These are phyloP conservation scores for Zizania latifolia DNA, from an alignment of 176 grass and related monocot species.

Conservation along the genomic window DNA sequence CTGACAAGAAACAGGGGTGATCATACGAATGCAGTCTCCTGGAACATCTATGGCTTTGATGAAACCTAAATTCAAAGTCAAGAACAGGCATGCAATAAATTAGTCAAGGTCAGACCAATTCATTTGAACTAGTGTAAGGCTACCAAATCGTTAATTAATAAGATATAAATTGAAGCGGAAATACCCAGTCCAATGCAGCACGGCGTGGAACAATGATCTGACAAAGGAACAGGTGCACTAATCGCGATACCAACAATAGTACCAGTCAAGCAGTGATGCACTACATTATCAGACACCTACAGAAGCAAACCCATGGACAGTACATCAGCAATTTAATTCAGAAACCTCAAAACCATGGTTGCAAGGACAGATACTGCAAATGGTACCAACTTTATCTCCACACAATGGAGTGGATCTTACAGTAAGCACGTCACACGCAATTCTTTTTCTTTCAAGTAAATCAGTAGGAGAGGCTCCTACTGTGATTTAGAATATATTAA, in stretches of 20 bases:
- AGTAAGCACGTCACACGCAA: not conserved
- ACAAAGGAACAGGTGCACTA: constrained; percentile 29
- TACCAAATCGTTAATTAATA: not conserved
- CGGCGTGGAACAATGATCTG: constrained; percentile 33
- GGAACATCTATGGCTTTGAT: constrained; percentile 39
- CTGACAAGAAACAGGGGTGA: constrained; percentile 32
- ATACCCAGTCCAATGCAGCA: constrained; percentile 65
- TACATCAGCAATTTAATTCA: not conserved
- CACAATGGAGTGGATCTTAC: not conserved
- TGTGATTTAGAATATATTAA: too few species aligned
- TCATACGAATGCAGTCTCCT: constrained; percentile 30
- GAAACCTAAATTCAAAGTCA: constrained; percentile 28
- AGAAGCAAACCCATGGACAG: constrained; percentile 1
- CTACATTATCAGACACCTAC: constrained; percentile 24
- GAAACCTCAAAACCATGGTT: not conserved
- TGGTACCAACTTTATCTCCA: not conserved
- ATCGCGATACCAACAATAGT: constrained; percentile 54
- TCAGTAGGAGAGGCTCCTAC: too few species aligned
- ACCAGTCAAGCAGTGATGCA: constrained; percentile 32
- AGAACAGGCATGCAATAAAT: not conserved
- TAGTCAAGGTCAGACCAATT: not conserved
- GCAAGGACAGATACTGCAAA: not conserved
- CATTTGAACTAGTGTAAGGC: not conserved
- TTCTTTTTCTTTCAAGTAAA: too few species aligned
- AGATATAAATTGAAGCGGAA: not conserved